These are phyloP conservation scores for Pseudogymnoascus sp. DNA, from an alignment of 2,329 filamentous ascomycete genomes.

Conservation along the genomic window DNA sequence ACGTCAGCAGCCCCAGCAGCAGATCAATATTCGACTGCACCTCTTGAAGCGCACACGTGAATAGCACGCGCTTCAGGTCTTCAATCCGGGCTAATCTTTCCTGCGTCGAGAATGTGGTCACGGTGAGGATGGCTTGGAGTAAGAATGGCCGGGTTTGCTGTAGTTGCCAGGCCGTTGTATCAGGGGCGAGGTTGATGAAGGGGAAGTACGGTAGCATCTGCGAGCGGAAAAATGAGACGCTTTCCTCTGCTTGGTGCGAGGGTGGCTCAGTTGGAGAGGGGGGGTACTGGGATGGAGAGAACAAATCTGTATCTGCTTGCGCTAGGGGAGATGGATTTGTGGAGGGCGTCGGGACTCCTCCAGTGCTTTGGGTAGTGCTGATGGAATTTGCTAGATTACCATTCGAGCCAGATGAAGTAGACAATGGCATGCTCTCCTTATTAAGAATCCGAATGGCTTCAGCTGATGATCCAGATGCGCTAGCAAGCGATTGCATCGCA, in stretches of 20 bases:
- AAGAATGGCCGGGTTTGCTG: constrained; percentile 39
- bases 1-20: constrained; percentile 42
- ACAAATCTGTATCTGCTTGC: constrained; percentile 8
- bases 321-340: background rate
- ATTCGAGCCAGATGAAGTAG: background rate
- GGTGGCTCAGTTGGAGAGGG: constrained; percentile 23
- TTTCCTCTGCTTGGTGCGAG: constrained; percentile 32
- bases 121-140: constrained; percentile 42
- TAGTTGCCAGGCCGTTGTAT: constrained; percentile 34
- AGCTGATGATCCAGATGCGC: background rate
- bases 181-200: constrained; percentile 36
- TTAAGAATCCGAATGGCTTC: background rate
- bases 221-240: constrained; percentile 36
- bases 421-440: background rate
- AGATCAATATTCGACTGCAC: constrained; percentile 46
- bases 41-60: constrained; percentile 40
- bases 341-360: background rate
- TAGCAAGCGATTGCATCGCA: constrained; percentile 30
- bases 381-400: background rate
- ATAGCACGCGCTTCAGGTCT: constrained; percentile 37
- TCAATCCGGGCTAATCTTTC: constrained; percentile 36
- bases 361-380: background rate
- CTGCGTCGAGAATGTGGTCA: constrained; percentile 36
- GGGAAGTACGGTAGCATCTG: constrained; percentile 39
- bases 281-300: background rate